A percentile compares a stretch with the other conserved stretches of the same genome.
Conservation (phyloP, 495 filamentous ascomycete species). For the Talaromyces wortmannii region DNA sequence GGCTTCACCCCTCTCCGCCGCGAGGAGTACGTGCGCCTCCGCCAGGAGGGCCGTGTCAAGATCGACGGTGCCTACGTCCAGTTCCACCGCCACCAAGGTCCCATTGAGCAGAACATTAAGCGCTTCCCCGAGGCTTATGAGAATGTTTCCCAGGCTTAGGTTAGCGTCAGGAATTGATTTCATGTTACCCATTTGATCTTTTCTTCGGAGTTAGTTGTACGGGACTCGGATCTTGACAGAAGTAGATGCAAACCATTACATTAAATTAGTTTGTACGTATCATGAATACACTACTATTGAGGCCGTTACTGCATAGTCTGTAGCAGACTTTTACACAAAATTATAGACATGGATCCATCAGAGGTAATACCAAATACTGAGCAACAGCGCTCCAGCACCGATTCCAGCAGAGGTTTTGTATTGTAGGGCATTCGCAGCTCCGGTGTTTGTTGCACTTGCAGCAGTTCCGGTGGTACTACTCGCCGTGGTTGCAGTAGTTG, state of each 20-base stretch:
- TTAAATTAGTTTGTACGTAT: background rate
- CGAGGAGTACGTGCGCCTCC: slow-evolving; percentile 91
- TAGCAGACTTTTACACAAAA: too few relatives aligned
- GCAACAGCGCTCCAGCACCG: too few relatives aligned
- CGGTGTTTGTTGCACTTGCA: too few relatives aligned
- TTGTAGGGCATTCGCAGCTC: too few relatives aligned
- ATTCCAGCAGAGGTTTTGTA: too few relatives aligned
- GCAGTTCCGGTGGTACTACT: too few relatives aligned
- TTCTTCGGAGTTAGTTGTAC: background rate
- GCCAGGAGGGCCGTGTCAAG: slow-evolving; percentile 81
- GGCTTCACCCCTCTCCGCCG: slow-evolving; percentile 97
- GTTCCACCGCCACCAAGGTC: slow-evolving; percentile 90
- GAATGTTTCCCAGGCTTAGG: slow-evolving; percentile 38
- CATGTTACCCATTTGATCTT: background rate
- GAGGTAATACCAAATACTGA: too few relatives aligned
- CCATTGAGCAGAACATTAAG: slow-evolving; percentile 77
- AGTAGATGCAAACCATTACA: background rate
- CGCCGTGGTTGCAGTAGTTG: too few relatives aligned
- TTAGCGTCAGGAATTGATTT: slow-evolving; percentile 4
- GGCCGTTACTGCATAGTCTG: too few relatives aligned
- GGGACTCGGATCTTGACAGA: slow-evolving; percentile 7
- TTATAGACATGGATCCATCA: too few relatives aligned
- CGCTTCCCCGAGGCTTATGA: slow-evolving; percentile 89
- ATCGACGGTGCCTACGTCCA: slow-evolving; percentile 98
- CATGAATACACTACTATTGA: background rate